Conservation (phyloP, 352 stramenopile genomes). For the Globisporangium ultimum region DNA sequence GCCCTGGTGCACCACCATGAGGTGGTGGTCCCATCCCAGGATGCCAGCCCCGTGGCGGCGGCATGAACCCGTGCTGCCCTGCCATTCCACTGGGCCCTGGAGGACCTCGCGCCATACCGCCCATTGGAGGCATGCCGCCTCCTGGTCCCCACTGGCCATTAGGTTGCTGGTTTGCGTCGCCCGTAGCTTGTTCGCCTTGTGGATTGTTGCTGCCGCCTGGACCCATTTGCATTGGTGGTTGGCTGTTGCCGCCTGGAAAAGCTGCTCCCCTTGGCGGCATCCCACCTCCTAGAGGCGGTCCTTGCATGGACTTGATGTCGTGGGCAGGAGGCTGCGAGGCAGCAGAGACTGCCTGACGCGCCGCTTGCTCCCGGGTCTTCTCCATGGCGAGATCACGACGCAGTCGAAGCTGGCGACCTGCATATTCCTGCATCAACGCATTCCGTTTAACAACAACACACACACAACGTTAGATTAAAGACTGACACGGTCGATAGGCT, state of each 20-base stretch:
- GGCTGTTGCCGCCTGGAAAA: constrained; percentile 5
- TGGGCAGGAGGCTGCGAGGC: constrained; percentile 39
- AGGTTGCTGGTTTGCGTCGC: constrained; percentile 4
- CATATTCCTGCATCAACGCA: constrained; percentile 60
- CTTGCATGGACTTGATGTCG: constrained; percentile 16
- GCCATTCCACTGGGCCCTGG: constrained; percentile 21
- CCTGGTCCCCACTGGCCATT: constrained; percentile 14
- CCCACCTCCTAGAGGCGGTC: constrained; percentile 16
- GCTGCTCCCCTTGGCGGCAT: constrained; percentile 20
- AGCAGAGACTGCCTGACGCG: constrained; percentile 62
- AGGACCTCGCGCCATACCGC: constrained; percentile 15
- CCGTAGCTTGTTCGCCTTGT: neutral
- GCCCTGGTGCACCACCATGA: constrained; percentile 14
- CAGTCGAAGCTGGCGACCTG: constrained; percentile 63
- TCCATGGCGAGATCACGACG: constrained; percentile 71
- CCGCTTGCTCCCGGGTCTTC: constrained; percentile 75
- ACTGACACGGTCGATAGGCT: no score
- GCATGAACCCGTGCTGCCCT: constrained; percentile 47
- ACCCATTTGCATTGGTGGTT: constrained; percentile 6
- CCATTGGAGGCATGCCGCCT: constrained; percentile 16
- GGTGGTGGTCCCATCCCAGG: constrained; percentile 60
- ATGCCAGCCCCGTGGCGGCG: constrained; percentile 61
- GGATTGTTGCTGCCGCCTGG: constrained; percentile 1
- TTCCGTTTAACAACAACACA: neutral
- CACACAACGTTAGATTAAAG: neutral